Evolutionary conservation across 2,329 filamentous ascomycete species (phyloP).

Genomic region (Talaromyces sp.): DNA sequence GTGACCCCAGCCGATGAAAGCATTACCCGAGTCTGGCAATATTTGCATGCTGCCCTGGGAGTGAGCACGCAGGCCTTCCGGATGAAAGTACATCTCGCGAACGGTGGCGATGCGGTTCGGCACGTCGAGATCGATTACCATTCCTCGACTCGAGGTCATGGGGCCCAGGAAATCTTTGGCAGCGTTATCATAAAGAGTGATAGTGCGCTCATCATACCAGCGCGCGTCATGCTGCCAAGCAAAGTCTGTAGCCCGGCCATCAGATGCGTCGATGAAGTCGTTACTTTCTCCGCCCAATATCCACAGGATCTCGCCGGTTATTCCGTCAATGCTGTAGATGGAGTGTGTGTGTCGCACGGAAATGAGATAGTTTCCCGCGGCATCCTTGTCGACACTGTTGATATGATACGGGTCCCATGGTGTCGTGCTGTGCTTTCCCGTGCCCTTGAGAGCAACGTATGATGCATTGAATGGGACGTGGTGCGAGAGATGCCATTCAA

Average conservation of each 20-base stretch:
- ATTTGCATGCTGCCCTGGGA: constrained; percentile 42
- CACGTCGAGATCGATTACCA: constrained; percentile 36
- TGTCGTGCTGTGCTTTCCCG: constrained; percentile 13
- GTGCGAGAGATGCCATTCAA: constrained; percentile 44
- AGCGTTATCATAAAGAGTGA: constrained; percentile 37
- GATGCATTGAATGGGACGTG: constrained; percentile 30
- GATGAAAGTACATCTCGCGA: constrained; percentile 33
- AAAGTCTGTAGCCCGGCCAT: constrained; percentile 5
- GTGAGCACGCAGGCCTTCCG: constrained; percentile 29
- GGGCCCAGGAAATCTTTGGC: constrained; percentile 13
- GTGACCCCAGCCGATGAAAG: constrained; percentile 48
- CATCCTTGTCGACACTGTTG: constrained; percentile 51
- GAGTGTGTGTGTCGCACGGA: constrained; percentile 47
- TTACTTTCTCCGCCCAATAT: constrained; percentile 37
- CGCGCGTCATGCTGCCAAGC: constrained; percentile 9
- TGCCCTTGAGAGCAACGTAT: constrained; percentile 13
- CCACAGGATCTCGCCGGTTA: constrained; percentile 51
- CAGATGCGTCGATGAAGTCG: constrained; percentile 6
- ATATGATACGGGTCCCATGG: constrained; percentile 54
- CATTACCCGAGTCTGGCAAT: constrained; percentile 34
- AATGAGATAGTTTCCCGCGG: constrained; percentile 49
- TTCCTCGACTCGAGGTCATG: constrained; percentile 36
- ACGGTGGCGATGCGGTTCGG: constrained; percentile 36
- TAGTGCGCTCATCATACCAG: constrained; percentile 17
- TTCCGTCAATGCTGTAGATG: constrained; percentile 44